Evolutionary conservation across 768 basidiomycete species (phyloP).

Genomic region (Amanita phalloides): DNA sequence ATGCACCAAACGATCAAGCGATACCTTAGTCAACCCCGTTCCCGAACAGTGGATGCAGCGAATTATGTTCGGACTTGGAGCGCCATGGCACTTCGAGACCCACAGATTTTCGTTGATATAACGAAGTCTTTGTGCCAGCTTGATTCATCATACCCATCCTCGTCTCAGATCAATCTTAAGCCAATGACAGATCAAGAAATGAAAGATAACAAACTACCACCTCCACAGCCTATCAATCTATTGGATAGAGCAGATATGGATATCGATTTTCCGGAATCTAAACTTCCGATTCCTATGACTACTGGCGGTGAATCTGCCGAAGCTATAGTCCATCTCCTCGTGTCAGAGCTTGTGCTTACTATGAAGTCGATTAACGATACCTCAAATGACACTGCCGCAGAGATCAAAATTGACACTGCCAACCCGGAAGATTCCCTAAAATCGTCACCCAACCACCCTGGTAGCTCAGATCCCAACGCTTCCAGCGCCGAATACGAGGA

Average conservation of each 20-base stretch:
- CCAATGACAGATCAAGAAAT: neutral
- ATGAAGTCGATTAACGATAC: conserved; percentile 31
- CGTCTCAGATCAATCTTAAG: conserved; percentile 51
- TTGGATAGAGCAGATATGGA: conserved; percentile 11
- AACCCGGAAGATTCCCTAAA: neutral
- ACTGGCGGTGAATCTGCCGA: conserved; percentile 39
- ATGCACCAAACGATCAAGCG: conserved; percentile 80
- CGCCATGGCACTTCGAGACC: conserved; percentile 74
- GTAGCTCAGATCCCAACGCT: no score
- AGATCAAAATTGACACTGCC: neutral
- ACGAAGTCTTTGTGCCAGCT: conserved; percentile 66
- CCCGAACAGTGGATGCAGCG: conserved; percentile 52
- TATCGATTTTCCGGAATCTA: conserved; percentile 35
- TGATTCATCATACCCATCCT: conserved; percentile 46
- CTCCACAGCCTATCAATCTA: conserved; percentile 13
- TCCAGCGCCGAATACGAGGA: conserved; percentile 18
- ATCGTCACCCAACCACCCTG: no score
- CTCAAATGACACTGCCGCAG: conserved; percentile 1
- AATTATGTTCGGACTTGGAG: conserved; percentile 70
- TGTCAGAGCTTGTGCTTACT: conserved; percentile 57
- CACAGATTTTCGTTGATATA: conserved; percentile 63
- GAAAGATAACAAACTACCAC: conserved; percentile 5
- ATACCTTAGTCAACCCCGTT: conserved; percentile 67
- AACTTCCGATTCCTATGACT: conserved; percentile 23
- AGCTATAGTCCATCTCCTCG: conserved; percentile 55